Base-by-base conservation (phyloP, 345 rosid species). In the Bretschneidera sinensis region DNA sequence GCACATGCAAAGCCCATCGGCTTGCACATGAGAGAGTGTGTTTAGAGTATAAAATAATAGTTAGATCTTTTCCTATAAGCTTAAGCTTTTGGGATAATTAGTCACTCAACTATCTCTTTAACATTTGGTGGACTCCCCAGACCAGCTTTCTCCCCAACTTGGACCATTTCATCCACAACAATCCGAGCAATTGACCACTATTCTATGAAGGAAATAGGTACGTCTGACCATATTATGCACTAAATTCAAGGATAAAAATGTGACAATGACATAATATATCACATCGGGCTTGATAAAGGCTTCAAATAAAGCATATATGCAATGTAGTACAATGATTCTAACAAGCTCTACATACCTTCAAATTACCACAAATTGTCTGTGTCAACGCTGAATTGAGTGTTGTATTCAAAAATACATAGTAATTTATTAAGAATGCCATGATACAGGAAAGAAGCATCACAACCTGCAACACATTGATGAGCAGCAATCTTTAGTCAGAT, bases 311-410 rank as follows among this genome's bases (percentile, higher is more conserved):
- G 16, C 16, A 39, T 9, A 39, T 39, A 1, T 39, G 45, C 45
- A 14, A 4, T 39, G 15, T 11, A 14, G 2, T 8, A 28, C 33
- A 28, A 28, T 3, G 33, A 28, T 28, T n/a, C 33, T 28, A 28
- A 28, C 33, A 14, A 11, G 45, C 10, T 39, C 15, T 39, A 13
- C 16, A 4, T 56, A 88, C 92, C 88, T 85, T 88, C 61, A 85
- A 52, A 68, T 88, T 88, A 31, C 96, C 96, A 24, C 80, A 85
- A 35, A 85, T 80, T 59, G 88, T 80, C 82, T 88, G 86, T 16
- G 90, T 76, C 33, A 85, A 79, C 2, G 85, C 89, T 55, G 92
- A 88, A 71, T 88, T 88, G 50, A 85, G 82, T 60, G 83, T 78
- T 54, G 90, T 88, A 65, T 88, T 88, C 68, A 86, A 72, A 62